Conservation (phyloP, 352 stramenopile species). For the Pythium phragmitis region DNA sequence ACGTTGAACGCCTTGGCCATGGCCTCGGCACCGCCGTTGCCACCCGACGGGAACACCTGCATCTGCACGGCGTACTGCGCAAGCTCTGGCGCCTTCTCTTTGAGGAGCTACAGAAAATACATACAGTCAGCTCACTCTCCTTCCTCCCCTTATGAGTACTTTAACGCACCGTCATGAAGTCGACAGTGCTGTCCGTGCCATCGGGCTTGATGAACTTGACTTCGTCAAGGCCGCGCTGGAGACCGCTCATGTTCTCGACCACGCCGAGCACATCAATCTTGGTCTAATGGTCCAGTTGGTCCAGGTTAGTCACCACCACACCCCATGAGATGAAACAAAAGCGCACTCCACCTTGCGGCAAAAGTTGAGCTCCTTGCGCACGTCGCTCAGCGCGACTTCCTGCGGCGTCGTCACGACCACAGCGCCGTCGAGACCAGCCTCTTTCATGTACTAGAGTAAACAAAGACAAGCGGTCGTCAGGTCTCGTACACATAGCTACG, state of each 20-base stretch:
- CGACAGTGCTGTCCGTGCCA: slow-evolving; percentile 55
- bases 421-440: slow-evolving; percentile 92
- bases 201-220: slow-evolving; percentile 64
- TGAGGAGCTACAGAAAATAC: slow-evolving; percentile 47
- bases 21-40: slow-evolving; percentile 82
- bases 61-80: slow-evolving; percentile 72
- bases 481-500: not conserved
- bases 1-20: slow-evolving; percentile 97
- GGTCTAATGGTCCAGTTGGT: slow-evolving; percentile 28
- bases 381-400: slow-evolving; percentile 99
- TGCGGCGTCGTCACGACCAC: slow-evolving; percentile 99
- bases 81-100: slow-evolving; percentile 86
- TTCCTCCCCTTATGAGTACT: not conserved
- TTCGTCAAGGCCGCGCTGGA: slow-evolving; percentile 81
- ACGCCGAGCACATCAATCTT: slow-evolving; percentile 88
- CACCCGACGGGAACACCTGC: slow-evolving; percentile 88
- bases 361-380: slow-evolving; percentile 99
- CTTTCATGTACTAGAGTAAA: slow-evolving; percentile 93
- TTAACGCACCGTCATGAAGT: slow-evolving; percentile 56
- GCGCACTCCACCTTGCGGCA: slow-evolving; percentile 91
- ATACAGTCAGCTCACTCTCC: not conserved
- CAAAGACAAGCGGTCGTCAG: not conserved
- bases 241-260: slow-evolving; percentile 99
- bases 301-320: not conserved
- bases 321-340: not conserved